These are phyloP conservation scores for Arachnopeziza araneosa DNA, from an alignment of 2,329 filamentous ascomycete species.

Conservation along the genomic window DNA sequence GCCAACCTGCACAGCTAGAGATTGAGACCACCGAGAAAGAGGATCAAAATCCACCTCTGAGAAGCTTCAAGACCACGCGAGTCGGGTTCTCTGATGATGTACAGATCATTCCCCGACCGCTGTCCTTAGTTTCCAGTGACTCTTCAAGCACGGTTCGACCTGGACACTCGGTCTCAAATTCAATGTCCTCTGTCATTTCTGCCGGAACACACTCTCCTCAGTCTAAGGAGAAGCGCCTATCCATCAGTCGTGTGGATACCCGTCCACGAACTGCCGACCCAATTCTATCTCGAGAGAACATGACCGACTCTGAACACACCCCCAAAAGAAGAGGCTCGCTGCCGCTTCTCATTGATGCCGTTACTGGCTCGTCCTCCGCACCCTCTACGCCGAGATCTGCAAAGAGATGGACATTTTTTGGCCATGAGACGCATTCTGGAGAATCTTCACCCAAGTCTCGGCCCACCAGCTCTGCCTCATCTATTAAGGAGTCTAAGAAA, in stretches of 20 bases:
- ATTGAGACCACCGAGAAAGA: conserved; percentile 6
- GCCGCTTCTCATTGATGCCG: conserved; percentile 42
- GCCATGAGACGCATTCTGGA: conserved; percentile 26
- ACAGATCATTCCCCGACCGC: conserved; percentile 75
- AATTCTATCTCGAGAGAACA: conserved; percentile 45
- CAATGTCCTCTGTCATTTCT: conserved; percentile 72
- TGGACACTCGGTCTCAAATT: conserved; percentile 70
- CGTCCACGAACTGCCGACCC: conserved; percentile 67
- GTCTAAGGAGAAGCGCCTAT: conserved; percentile 37
- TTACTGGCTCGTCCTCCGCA: conserved; percentile 24
- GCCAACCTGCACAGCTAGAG: conserved; percentile 12
- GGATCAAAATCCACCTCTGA: conserved; percentile 4
- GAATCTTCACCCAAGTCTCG: conserved; percentile 43
- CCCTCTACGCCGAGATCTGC: conserved; percentile 28
- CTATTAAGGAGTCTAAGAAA: conserved; percentile 34
- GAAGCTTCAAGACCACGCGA: conserved; percentile 46
- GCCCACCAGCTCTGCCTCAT: conserved; percentile 37
- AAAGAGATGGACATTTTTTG: conserved; percentile 32
- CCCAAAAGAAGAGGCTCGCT: conserved; percentile 51
- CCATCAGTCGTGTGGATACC: conserved; percentile 39
- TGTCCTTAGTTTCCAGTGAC: conserved; percentile 80
- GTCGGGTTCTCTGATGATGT: conserved; percentile 82
- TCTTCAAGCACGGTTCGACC: conserved; percentile 66
- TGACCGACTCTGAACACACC: conserved; percentile 34
- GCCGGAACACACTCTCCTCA: conserved; percentile 42